A percentile compares a stretch with the other conserved stretches of the same genome.
These are phyloP conservation scores for Ceratonia siliqua DNA, from an alignment of 306 rosid genomes.

Conservation along the genomic window DNA sequence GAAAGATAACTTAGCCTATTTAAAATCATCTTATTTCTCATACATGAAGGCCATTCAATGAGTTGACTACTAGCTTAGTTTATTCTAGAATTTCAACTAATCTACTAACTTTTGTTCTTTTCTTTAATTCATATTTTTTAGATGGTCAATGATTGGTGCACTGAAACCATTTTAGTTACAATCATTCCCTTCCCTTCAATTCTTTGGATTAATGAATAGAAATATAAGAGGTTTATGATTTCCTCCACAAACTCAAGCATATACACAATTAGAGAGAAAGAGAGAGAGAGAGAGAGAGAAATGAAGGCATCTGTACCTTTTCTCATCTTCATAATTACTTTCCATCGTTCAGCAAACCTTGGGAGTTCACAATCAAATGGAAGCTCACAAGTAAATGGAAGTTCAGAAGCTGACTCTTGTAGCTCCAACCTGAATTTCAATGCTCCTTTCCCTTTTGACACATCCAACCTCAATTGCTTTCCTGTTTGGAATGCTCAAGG, in stretches of 20 bases:
- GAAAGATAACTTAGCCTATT: no score
- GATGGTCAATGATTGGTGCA: constrained; percentile 27
- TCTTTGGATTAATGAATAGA: no score
- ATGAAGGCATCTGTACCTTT: constrained; percentile 37
- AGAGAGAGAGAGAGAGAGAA: constrained; percentile 13
- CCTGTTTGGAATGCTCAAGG: constrained; percentile 65
- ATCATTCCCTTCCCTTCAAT: background rate
- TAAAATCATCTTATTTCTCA: background rate
- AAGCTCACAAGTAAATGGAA: constrained; percentile 49
- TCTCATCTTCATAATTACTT: constrained; percentile 36
- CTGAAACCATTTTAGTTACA: constrained; percentile 24
- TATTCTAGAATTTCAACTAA: constrained; percentile 37
- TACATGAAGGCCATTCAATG: background rate
- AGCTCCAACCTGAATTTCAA: constrained; percentile 48
- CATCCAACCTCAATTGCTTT: constrained; percentile 57
- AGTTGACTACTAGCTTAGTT: constrained; percentile 24
- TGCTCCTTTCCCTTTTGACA: constrained; percentile 52
- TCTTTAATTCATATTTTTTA: background rate
- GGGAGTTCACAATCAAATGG: constrained; percentile 48
- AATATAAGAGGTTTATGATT: background rate
- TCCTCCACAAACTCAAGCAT: constrained; percentile 12
- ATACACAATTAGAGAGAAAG: background rate
- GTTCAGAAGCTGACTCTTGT: constrained; percentile 57
- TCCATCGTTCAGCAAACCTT: constrained; percentile 43
- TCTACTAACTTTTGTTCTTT: constrained; percentile 14